Evolutionary conservation across 2,329 filamentous ascomycete species (phyloP).

Genomic region (Gnomoniopsis sp.): DNA sequence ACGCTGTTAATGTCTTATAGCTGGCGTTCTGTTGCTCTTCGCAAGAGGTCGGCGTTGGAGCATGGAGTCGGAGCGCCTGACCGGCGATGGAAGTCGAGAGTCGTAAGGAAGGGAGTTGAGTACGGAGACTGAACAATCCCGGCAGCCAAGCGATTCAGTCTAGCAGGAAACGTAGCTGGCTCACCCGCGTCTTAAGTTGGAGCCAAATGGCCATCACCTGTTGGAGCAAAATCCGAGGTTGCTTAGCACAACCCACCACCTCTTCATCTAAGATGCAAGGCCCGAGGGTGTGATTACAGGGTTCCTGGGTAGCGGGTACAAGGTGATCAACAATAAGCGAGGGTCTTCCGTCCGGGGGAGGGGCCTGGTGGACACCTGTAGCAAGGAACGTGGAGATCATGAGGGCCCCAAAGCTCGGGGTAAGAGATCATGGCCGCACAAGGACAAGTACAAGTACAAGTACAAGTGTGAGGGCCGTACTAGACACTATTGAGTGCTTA

Average conservation of each 20-base stretch:
- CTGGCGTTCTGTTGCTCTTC: background rate
- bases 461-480: too few species aligned
- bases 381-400: too few species aligned
- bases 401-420: too few species aligned
- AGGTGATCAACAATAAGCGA: too few species aligned
- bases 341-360: background rate
- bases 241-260: conserved; percentile 7
- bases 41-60: background rate
- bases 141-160: background rate
- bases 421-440: too few species aligned
- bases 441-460: too few species aligned
- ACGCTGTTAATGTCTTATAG: too few species aligned
- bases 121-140: background rate
- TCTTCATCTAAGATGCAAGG: conserved; percentile 3
- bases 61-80: background rate
- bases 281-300: conserved; percentile 3
- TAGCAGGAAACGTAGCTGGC: conserved; percentile 7
- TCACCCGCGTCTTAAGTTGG: conserved; percentile 15
- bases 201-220: conserved; percentile 8
- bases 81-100: conserved; percentile 3
- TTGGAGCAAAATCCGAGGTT: conserved; percentile 18
- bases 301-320: background rate
- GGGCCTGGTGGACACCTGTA: too few species aligned
- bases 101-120: background rate
- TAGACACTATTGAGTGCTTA: too few species aligned